A percentile compares a stretch with the other conserved stretches of the same genome.
Conservation (phyloP, 441 rosid genomes). For the Eruca vesicaria region DNA sequence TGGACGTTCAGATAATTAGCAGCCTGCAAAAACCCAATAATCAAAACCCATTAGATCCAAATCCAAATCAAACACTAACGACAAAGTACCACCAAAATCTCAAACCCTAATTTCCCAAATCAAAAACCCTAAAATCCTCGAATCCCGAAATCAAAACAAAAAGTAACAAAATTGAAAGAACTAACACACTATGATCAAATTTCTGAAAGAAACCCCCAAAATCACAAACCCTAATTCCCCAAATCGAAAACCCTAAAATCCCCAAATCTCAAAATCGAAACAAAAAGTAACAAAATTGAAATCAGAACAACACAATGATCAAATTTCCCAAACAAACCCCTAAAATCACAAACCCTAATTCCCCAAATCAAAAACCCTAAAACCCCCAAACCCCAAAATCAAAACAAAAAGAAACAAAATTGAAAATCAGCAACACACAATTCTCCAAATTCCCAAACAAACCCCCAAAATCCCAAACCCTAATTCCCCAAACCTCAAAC, state of each 20-base stretch:
- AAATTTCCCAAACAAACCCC: neutral
- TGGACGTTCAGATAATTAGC: conserved; percentile 61
- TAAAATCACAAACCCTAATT: conserved; percentile 20
- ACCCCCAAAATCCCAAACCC: conserved; percentile 21
- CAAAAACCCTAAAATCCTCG: neutral
- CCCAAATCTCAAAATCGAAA: neutral
- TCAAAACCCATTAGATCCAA: neutral
- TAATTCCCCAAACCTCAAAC: neutral
- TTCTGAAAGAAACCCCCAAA: neutral
- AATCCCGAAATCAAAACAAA: neutral
- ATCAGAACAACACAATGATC: neutral
- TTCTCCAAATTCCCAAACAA: neutral
- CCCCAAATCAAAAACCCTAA: conserved; percentile 6
- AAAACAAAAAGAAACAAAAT: neutral
- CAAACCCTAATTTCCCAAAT: conserved; percentile 22
- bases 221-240: conserved; percentile 19
- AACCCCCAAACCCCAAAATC: neutral
- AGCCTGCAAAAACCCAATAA: conserved; percentile 38
- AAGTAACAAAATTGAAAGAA: neutral
- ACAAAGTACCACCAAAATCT: neutral
- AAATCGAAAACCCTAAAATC: conserved; percentile 5
- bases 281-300: neutral
- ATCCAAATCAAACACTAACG: neutral
- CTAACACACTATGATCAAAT: neutral
- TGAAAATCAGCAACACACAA: too few relatives aligned